Conservation (phyloP, 2,329 filamentous ascomycete genomes). For the Tolypocladium tundrense region DNA sequence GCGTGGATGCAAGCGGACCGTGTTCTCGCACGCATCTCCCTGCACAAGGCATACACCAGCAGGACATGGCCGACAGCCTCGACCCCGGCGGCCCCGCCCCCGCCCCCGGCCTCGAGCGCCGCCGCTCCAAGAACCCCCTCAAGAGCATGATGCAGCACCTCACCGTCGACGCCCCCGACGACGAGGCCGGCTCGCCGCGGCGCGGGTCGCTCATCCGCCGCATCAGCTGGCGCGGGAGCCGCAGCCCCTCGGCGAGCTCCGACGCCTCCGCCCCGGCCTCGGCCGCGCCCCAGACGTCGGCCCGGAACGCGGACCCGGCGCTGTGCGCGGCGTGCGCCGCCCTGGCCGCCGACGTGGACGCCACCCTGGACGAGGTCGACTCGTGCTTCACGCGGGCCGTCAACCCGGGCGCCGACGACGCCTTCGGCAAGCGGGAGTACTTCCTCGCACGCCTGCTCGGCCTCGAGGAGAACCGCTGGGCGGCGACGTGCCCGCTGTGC, state of each 20-base stretch:
- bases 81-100: slow-evolving; percentile 13
- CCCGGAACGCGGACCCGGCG: slow-evolving; percentile 17
- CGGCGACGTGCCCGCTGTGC: slow-evolving; percentile 23
- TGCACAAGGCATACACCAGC: not conserved
- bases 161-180: slow-evolving; percentile 20
- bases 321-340: slow-evolving; percentile 20
- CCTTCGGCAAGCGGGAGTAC: slow-evolving; percentile 21
- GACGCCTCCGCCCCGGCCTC: slow-evolving; percentile 9
- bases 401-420: slow-evolving; percentile 17
- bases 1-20: not conserved
- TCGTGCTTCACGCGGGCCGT: slow-evolving; percentile 15
- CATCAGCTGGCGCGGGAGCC: slow-evolving; percentile 24
- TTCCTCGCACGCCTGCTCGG: slow-evolving; percentile 15
- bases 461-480: slow-evolving; percentile 21
- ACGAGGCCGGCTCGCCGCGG: slow-evolving; percentile 16
- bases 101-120: slow-evolving; percentile 13
- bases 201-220: slow-evolving; percentile 23
- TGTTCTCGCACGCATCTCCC: not conserved
- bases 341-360: slow-evolving; percentile 22
- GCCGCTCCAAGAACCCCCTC: slow-evolving; percentile 23
- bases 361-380: slow-evolving; percentile 21
- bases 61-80: slow-evolving; percentile 12
- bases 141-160: slow-evolving; percentile 27
- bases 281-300: slow-evolving; percentile 5
- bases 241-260: slow-evolving; percentile 23